Base-by-base conservation (phyloP, 768 basidiomycete species). In the Austroboletus eburneus region DNA sequence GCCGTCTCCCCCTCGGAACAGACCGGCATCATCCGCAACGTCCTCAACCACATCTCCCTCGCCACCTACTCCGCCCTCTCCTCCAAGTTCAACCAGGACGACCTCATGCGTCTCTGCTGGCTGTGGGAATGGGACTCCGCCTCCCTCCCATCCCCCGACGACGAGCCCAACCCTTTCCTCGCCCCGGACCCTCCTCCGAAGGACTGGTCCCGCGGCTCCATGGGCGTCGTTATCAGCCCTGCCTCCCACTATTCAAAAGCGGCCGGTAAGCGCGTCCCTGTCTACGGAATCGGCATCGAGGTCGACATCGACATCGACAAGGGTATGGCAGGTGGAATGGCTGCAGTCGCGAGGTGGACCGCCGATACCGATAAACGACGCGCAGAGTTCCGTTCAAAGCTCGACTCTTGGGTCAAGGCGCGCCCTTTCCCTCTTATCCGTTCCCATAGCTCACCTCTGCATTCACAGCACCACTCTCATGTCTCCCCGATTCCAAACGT, bases 321-420 rank as follows among this genome's bases (percentile, higher is more conserved):
- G 67, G 81, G 78, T 56, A 82, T 87, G 83, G 72, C 72, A 18
- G 80, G 77, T 37, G 87, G 89, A n/a, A 91, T 91, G 85, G 87
- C 87, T 30, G 86, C 89, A 23, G 86, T 92, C 36, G 89, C 90
- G 43, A 79, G 87, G 46, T 92, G 90, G 90, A 90, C 90, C 3
- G 79, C 85, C 23, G 80, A 73, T 36, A 68, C 76, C 30, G 85
- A 87, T 45, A 68, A 67, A 27, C 78, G 90, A 44, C 77, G 81
- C 45, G 67, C 72, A 44, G 69, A 78, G 43, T 75, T 91, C 52
- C 70, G 70, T 21, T 51, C 61, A 16, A 91, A 87, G 58, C 66
- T 92, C 25, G 67, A 77, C 33, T 59, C 66, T 34, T 92, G 90
- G 90, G 62, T 67, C 4, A 67, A 81, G 69, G 88, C 85, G 51